A percentile compares a stretch with the other conserved stretches of the same genome.
Conservation (phyloP, 176 grass and related monocot genomes). For the Triticum aestivum region IWGSC_CS_RefSeq_v2.1 NC_057803.1:493590910-493591409, state of each 20-base stretch:
- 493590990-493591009: background rate
- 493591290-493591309: slow-evolving; percentile 84
- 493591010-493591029: slow-evolving; percentile 19
- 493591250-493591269: slow-evolving; percentile 3
- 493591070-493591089: background rate
- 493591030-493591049: slow-evolving; percentile 9
- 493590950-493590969: background rate
- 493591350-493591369: slow-evolving; percentile 52
- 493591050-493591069: background rate
- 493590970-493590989: slow-evolving; percentile 24
- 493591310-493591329: slow-evolving; percentile 92
- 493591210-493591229: background rate
- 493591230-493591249: background rate
- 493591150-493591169: slow-evolving; percentile 94
- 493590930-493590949: slow-evolving; percentile 20
- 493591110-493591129: slow-evolving; percentile 41
- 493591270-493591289: slow-evolving; percentile 51
- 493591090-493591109: slow-evolving; percentile 25
- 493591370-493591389: background rate
- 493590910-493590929: slow-evolving; percentile 34
- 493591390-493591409: background rate
- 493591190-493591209: slow-evolving; percentile 23
- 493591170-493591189: slow-evolving; percentile 79
- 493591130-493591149: slow-evolving; percentile 84
- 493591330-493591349: slow-evolving; percentile 89